Percentiles rank a stretch among this genome's conserved stretches.
phyloP scores from a whole-genome alignment of 1,284 basidiomycete species.

The Mrakiaceae sp. region DNA sequence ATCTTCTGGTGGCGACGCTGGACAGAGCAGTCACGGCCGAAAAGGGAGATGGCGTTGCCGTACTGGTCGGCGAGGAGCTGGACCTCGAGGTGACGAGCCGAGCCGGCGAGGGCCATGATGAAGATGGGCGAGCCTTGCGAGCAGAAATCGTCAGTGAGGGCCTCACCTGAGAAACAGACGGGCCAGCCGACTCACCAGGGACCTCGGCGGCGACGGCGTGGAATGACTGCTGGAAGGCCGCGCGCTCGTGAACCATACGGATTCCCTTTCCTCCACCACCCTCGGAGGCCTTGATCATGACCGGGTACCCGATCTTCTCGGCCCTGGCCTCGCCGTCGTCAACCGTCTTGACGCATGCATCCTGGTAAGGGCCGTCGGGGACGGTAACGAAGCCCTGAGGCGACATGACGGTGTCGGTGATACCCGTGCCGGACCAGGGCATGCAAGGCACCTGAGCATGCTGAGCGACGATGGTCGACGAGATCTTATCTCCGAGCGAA shows the following conservation, averaged over 20 bases:
- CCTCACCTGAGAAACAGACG: not conserved
- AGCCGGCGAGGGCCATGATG: constrained; percentile 98
- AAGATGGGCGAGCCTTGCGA: constrained; percentile 88
- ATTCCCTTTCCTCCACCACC: constrained; percentile 99
- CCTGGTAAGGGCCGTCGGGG: constrained; percentile 76
- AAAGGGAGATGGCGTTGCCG: constrained; percentile 96
- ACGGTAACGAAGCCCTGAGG: constrained; percentile 87
- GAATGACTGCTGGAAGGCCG: constrained; percentile 86
- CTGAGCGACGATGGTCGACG: constrained; percentile 97
- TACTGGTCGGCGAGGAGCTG: constrained; percentile 99
- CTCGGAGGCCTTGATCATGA: constrained; percentile 99
- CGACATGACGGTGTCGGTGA: constrained; percentile 76
- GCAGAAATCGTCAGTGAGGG: constrained; percentile 13
- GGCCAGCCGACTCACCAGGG: constrained; percentile 52
- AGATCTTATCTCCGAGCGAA: constrained; percentile 98
- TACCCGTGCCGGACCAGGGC: constrained; percentile 96
- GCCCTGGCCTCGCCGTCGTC: constrained; percentile 79
- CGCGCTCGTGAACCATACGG: constrained; percentile 71
- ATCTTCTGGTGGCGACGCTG: constrained; percentile 99
- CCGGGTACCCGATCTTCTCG: constrained; percentile 84
- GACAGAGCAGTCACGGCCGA: constrained; percentile 98
- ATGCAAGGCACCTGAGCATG: constrained; percentile 95
- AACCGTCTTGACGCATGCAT: constrained; percentile 81
- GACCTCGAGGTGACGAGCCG: constrained; percentile 94
- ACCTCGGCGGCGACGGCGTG: constrained; percentile 93